Evolutionary conservation across 805 yeast species (phyloP), one percentile per base, ranked within the genome.

Genomic region (Yarrowia keelungensis): DNA sequence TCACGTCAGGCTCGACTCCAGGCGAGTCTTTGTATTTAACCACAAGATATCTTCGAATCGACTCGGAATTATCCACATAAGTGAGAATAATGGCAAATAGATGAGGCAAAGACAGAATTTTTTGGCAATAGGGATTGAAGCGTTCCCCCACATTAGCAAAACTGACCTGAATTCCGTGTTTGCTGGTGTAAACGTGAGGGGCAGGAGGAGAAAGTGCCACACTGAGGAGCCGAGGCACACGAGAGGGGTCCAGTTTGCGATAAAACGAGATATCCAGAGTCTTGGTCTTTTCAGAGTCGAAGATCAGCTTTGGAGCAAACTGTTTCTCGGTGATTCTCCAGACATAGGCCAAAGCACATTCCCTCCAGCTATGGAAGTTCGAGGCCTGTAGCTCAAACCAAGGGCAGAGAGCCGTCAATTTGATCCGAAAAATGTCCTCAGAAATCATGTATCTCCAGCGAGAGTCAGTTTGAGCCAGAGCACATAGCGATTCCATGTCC

Each of bases 81-180:
- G 26, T 14, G 16, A 47, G 5, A 3, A 53, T 9, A 16, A 53
- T 45, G 14, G 59, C 59, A 16, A 53, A n/a, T n/a, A 53, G 26
- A 7, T 53, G 59, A 11, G 59, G 59, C 5, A 53, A 35, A 12
- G 59, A 53, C 12, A 38, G 32, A 53, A 53, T 38, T 15, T 53
- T 35, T 35, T 53, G 59, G 11, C 19, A 38, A 11, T 38, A 35
- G 1, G 59, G 59, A 53, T 45, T 45, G 12, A 32, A 16, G 36
- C 45, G 38, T 2, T 38, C 59, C 16, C 19, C 36, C 16, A 47
- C 51, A 26, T 47, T 47, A 7, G 36, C 43, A 16, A 38, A 39
- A 3, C n/a, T 19, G 16, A 53, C 45, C 35, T 53, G 59, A 8
- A 53, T 53, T 10, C 59, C 59, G 36, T 53, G 15, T n/a, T 53